Evolutionary conservation across 2,329 filamentous ascomycete species (phyloP).

Genomic region (Colletotrichum sp.): DNA sequence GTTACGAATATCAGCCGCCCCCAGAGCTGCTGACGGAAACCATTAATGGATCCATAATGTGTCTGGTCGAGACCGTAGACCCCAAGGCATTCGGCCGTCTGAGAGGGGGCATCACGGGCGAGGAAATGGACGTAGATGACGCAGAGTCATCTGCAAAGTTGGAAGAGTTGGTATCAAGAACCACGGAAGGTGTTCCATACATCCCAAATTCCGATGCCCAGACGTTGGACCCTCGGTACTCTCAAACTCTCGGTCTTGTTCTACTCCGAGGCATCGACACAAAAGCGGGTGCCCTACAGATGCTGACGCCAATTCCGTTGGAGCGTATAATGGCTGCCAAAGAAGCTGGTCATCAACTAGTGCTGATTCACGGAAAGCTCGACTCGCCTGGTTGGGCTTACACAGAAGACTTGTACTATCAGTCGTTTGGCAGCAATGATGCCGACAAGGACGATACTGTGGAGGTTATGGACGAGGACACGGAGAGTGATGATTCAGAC

Average conservation of each 20-base stretch:
- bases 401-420: slow-evolving; percentile 63
- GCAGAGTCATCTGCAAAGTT: background rate
- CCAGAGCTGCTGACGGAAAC: slow-evolving; percentile 65
- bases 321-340: slow-evolving; percentile 44
- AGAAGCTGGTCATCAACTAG: slow-evolving; percentile 52
- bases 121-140: slow-evolving; percentile 23
- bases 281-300: slow-evolving; percentile 57
- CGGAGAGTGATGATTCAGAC: slow-evolving; percentile 35
- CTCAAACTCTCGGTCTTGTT: slow-evolving; percentile 66
- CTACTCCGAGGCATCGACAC: slow-evolving; percentile 74
- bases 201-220: slow-evolving; percentile 60
- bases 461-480: slow-evolving; percentile 39
- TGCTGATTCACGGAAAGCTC: slow-evolving; percentile 72
- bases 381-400: slow-evolving; percentile 75
- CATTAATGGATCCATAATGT: slow-evolving; percentile 74
- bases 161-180: slow-evolving; percentile 38
- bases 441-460: slow-evolving; percentile 32
- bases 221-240: slow-evolving; percentile 64
- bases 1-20: slow-evolving; percentile 69
- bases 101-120: background rate
- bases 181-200: slow-evolving; percentile 65
- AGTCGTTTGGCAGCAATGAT: slow-evolving; percentile 27
- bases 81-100: slow-evolving; percentile 50
- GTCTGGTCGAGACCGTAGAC: slow-evolving; percentile 67
- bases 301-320: slow-evolving; percentile 65